Conservation (phyloP, 345 rosid genomes). For the Salix exigua region DNA sequence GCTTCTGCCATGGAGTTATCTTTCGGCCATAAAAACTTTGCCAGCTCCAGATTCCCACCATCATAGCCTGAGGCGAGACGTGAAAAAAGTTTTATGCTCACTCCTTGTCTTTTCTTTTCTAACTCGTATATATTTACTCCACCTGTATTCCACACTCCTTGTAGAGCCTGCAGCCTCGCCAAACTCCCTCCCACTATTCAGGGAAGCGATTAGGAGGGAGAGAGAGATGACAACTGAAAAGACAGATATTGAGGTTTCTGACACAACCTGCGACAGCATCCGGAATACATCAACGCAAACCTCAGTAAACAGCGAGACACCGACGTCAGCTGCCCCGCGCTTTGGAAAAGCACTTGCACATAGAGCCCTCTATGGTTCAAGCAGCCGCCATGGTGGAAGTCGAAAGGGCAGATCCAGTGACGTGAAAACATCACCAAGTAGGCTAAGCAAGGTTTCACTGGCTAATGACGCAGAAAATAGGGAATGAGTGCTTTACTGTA, state of each 20-base stretch:
- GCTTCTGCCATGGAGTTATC: background rate
- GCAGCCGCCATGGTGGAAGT: conserved; percentile 29
- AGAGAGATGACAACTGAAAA: conserved; percentile 36
- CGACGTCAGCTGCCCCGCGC: conserved; percentile 8
- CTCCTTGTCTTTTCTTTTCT: background rate
- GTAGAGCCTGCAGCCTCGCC: background rate
- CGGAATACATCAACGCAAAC: conserved; percentile 5
- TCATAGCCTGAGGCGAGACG: conserved; percentile 15
- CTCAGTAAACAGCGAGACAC: conserved; percentile 5
- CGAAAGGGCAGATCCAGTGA: conserved; percentile 29
- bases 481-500: background rate
- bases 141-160: conserved; percentile 4
- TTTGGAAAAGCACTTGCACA: conserved; percentile 48
- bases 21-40: conserved; percentile 27
- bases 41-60: conserved; percentile 30
- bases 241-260: conserved; percentile 21
- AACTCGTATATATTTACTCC: background rate
- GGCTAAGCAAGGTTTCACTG: conserved; percentile 35
- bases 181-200: background rate
- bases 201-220: background rate
- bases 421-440: conserved; percentile 19
- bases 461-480: conserved; percentile 34
- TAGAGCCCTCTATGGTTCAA: conserved; percentile 41
- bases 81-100: conserved; percentile 3
- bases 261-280: conserved; percentile 6